Evolutionary conservation across 202 grass and related monocot genomes (phyloP).

Genomic region (Bolboschoenoplectus hybrid): DNA sequence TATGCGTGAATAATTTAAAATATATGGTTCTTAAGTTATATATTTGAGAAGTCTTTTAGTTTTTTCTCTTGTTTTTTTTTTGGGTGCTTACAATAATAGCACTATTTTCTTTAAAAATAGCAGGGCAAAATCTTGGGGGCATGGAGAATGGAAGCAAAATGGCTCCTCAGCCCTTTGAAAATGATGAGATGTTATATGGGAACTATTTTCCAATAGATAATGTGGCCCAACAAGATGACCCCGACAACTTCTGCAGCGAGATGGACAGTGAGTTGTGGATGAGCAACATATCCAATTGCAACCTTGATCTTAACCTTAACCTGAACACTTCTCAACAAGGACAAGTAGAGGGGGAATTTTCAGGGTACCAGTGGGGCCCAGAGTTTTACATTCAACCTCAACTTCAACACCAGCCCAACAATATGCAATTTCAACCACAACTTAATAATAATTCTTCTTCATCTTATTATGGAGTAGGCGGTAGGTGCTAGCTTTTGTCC

Average conservation of each 20-base stretch:
- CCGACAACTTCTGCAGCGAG: constrained; percentile 25
- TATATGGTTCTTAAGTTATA: neutral
- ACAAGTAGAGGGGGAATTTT: constrained; percentile 7
- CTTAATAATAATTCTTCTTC: constrained; percentile 23
- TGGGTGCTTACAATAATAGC: neutral
- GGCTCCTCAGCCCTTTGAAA: neutral
- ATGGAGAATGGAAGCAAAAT: constrained; percentile 17
- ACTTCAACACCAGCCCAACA: constrained; percentile 16
- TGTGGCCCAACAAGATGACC: constrained; percentile 4
- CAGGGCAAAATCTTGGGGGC: constrained; percentile 1
- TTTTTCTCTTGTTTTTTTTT: neutral
- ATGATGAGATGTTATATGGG: neutral
- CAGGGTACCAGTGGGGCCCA: constrained; percentile 17
- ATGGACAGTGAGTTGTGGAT: constrained; percentile 30
- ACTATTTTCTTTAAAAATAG: neutral
- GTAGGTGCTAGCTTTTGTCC: constrained; percentile 26
- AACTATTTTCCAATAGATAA: constrained; percentile 29
- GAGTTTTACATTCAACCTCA: constrained; percentile 32
- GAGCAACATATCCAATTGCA: constrained; percentile 28
- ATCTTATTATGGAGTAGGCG: constrained; percentile 30
- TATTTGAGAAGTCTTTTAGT: neutral
- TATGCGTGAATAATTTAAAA: neutral
- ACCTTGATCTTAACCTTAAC: constrained; percentile 34
- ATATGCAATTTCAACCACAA: constrained; percentile 24
- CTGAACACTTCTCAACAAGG: constrained; percentile 7